Evolutionary conservation across 2,329 filamentous ascomycete genomes (phyloP).

Genomic region (Chalara sp.): DNA sequence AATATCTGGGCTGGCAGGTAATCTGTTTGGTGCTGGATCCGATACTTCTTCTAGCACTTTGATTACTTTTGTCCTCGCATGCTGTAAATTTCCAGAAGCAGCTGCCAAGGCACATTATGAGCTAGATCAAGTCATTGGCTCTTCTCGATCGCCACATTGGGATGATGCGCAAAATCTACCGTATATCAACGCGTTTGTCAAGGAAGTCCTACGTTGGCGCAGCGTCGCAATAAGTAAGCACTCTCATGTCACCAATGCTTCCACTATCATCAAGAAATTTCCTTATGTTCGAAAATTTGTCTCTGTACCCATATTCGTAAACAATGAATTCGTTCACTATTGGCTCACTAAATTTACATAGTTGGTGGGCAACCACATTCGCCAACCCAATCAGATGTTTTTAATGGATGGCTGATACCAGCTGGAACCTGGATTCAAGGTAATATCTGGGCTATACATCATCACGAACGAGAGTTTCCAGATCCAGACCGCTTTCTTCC

Average conservation of each 20-base stretch:
- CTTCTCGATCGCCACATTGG: slow-evolving; percentile 29
- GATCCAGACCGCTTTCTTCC: slow-evolving; percentile 39
- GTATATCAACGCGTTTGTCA: slow-evolving; percentile 35
- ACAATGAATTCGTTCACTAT: too few relatives aligned
- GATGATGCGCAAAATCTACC: slow-evolving; percentile 31
- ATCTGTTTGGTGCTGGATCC: slow-evolving; percentile 31
- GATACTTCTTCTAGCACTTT: slow-evolving; percentile 31
- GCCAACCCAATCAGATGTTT: slow-evolving; percentile 45
- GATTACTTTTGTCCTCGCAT: slow-evolving; percentile 29
- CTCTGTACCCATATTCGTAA: too few relatives aligned
- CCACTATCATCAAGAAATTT: too few relatives aligned
- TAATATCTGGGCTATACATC: slow-evolving; percentile 33
- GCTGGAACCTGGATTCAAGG: slow-evolving; percentile 30
- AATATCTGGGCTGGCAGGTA: slow-evolving; percentile 25
- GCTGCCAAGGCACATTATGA: slow-evolving; percentile 34
- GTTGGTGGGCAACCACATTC: slow-evolving; percentile 45
- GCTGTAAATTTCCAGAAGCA: slow-evolving; percentile 31
- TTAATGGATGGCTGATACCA: slow-evolving; percentile 29
- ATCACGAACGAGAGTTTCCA: slow-evolving; percentile 32
- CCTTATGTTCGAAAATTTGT: too few relatives aligned
- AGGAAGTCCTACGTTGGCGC: slow-evolving; percentile 40
- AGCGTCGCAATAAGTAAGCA: slow-evolving; percentile 33
- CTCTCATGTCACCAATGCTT: too few relatives aligned
- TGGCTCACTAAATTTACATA: slow-evolving; percentile 1
- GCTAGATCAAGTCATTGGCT: slow-evolving; percentile 33